phyloP scores from a whole-genome alignment of 164 flowering plant species.

The Chloranthus sessilifolius region DNA sequence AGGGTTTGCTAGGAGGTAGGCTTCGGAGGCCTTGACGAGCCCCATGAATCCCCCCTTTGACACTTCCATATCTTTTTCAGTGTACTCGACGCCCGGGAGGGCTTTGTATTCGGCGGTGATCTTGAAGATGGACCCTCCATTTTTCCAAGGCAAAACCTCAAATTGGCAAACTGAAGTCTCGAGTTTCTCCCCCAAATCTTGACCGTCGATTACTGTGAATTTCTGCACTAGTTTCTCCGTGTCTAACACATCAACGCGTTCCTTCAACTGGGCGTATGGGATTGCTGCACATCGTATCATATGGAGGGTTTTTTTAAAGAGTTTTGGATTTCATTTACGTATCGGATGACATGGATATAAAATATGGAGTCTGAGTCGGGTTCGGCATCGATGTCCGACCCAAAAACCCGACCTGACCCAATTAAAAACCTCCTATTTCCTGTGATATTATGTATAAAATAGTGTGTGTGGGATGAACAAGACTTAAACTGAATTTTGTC shows the following conservation, averaged over 20 bases:
- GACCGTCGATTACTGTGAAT: conserved; percentile 7
- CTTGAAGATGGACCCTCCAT: conserved; percentile 1
- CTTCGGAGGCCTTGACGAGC: conserved; percentile 3
- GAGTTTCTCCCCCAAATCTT: conserved; percentile 3
- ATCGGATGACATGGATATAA: too few species aligned
- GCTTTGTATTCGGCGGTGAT: neutral
- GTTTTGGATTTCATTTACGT: too few species aligned
- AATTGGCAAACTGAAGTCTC: neutral
- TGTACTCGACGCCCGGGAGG: neutral
- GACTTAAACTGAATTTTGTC: too few species aligned
- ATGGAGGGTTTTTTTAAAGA: neutral
- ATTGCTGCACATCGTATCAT: conserved; percentile 1
- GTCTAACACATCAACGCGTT: neutral
- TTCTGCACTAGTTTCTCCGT: neutral
- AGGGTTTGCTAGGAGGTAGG: conserved; percentile 3
- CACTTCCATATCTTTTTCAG: conserved; percentile 5
- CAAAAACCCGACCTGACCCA: too few species aligned
- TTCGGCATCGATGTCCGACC: neutral
- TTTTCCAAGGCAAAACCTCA: neutral
- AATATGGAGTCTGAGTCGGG: too few species aligned
- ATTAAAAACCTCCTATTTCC: too few species aligned
- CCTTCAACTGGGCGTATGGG: conserved; percentile 5
- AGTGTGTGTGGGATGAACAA: too few species aligned
- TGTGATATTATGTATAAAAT: too few species aligned
- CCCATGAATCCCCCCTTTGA: neutral